Evolutionary conservation across 2,329 filamentous ascomycete species (phyloP).

Genomic region (Neonectria coccinea): DNA sequence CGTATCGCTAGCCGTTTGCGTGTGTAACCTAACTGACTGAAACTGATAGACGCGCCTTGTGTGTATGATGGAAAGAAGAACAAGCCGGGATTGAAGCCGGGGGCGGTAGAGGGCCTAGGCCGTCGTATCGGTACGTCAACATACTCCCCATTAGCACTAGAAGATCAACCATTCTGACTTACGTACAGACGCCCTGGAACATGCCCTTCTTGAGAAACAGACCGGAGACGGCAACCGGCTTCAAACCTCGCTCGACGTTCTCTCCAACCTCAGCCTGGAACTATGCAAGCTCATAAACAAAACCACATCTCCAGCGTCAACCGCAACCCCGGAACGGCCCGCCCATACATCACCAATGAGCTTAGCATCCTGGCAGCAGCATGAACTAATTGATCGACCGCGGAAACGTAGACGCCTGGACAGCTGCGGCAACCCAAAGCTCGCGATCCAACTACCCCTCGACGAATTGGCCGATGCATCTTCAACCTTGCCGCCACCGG

Average conservation of each 20-base stretch:
- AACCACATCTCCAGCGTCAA: conserved; percentile 5
- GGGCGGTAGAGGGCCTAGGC: conserved; percentile 24
- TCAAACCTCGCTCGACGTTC: conserved; percentile 12
- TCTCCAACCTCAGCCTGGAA: conserved; percentile 20
- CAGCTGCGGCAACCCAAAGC: conserved; percentile 40
- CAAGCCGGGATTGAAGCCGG: conserved; percentile 28
- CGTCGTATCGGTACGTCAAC: conserved; percentile 21
- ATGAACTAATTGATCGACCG: conserved; percentile 5
- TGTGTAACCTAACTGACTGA: conserved; percentile 1
- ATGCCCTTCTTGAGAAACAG: conserved; percentile 17
- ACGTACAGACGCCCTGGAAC: conserved; percentile 9
- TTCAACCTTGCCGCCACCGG: conserved; percentile 31
- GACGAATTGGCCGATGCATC: conserved; percentile 23
- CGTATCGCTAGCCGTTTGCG: neutral
- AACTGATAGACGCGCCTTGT: conserved; percentile 13
- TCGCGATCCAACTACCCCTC: conserved; percentile 32
- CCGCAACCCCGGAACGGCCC: conserved; percentile 2
- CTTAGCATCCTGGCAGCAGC: conserved; percentile 2
- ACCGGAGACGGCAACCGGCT: conserved; percentile 11
- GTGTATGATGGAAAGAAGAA: conserved; percentile 31
- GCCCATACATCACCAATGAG: neutral
- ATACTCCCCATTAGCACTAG: neutral
- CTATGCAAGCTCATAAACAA: conserved; percentile 17
- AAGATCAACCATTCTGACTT: neutral
- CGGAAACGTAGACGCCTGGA: conserved; percentile 38